Percentiles rank a stretch among this genome's conserved stretches.
phyloP scores from a whole-genome alignment of 805 yeast species.

The Debaryomyces prosopidis region DNA sequence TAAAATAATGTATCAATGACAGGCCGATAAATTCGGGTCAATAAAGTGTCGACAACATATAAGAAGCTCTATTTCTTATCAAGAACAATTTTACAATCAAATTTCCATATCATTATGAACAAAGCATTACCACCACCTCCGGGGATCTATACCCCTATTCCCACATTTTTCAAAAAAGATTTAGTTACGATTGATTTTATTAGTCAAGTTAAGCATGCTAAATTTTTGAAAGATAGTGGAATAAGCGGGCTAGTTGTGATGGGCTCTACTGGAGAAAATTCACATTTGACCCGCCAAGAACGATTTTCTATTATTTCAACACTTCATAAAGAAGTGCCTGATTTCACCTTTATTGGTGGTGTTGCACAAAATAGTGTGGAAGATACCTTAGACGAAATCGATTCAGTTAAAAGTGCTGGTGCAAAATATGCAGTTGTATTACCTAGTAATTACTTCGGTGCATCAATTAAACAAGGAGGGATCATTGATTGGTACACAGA shows the following conservation, averaged over 20 bases:
- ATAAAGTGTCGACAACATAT: no score
- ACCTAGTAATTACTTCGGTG: conserved; percentile 51
- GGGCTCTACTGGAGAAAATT: conserved; percentile 60
- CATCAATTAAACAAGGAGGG: conserved; percentile 45
- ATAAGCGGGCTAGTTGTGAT: conserved; percentile 49
- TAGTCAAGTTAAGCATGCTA: conserved; percentile 47
- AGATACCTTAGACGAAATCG: conserved; percentile 45
- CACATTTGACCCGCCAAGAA: conserved; percentile 49
- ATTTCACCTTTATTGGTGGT: conserved; percentile 48
- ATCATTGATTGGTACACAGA: conserved; percentile 44
- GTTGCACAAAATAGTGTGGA: conserved; percentile 46
- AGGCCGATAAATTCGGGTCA: no score
- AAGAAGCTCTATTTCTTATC: no score
- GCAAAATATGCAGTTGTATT: conserved; percentile 42
- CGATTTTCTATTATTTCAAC: conserved; percentile 33
- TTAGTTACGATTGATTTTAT: conserved; percentile 42
- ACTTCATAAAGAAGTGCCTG: conserved; percentile 38
- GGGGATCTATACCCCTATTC: conserved; percentile 49
- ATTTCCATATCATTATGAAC: no score
- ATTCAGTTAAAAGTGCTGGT: conserved; percentile 35
- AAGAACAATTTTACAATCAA: no score
- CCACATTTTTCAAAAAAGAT: conserved; percentile 52
- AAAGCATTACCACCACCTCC: conserved; percentile 4
- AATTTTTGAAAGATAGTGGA: conserved; percentile 42
- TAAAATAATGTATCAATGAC: no score